Conservation (phyloP, 2,329 filamentous ascomycete species). For the Penicillium sclerotiorum region DNA sequence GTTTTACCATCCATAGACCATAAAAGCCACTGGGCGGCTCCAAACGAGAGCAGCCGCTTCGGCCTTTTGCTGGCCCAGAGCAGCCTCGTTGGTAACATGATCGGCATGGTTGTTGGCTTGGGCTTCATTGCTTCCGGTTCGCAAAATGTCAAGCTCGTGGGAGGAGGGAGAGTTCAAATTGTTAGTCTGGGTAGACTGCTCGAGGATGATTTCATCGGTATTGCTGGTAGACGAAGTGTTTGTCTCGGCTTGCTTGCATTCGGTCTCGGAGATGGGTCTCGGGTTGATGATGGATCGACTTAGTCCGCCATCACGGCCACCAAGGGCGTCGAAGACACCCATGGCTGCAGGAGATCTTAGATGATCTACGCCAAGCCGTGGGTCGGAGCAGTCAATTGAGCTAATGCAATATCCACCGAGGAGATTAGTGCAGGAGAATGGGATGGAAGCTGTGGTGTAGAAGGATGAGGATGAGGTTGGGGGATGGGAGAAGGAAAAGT, state of each 20-base stretch:
- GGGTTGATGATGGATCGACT: slow-evolving; percentile 10
- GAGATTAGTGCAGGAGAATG: neutral
- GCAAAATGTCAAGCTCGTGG: no score
- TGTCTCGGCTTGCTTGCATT: slow-evolving; percentile 11
- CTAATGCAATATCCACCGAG: neutral
- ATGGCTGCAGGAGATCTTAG: slow-evolving; percentile 4
- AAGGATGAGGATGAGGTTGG: neutral
- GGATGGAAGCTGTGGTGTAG: neutral
- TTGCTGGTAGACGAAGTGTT: slow-evolving; percentile 2
- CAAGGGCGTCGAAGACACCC: slow-evolving; percentile 16
- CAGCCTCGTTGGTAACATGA: slow-evolving; percentile 15
- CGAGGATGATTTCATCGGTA: neutral
- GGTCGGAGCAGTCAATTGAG: no score
- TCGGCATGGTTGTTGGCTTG: no score
- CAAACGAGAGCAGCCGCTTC: slow-evolving; percentile 48
- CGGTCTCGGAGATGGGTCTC: neutral
- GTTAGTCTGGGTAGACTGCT: neutral
- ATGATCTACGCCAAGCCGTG: neutral
- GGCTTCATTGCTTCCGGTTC: no score
- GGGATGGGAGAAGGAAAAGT: neutral
- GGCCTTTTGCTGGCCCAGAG: slow-evolving; percentile 34
- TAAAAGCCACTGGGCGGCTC: slow-evolving; percentile 36
- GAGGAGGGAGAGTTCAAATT: slow-evolving; percentile 5
- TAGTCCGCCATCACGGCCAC: slow-evolving; percentile 17
- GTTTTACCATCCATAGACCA: slow-evolving; percentile 40